Evolutionary conservation across 1,284 basidiomycete species (phyloP).

Genomic region (Ustilago sp.): DNA sequence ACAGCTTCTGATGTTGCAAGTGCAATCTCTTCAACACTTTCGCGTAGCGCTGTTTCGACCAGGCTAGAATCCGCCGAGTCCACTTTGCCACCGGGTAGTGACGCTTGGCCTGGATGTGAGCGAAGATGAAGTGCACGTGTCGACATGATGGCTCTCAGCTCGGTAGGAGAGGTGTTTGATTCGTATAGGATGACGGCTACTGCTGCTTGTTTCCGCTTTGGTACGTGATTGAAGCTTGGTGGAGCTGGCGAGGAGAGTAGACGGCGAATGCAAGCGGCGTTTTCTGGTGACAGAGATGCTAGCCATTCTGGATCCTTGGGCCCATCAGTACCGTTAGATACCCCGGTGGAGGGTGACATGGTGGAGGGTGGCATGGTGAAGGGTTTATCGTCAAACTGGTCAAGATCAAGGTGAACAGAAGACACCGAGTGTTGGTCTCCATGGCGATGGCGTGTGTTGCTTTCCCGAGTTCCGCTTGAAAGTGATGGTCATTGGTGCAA

Average conservation of each 20-base stretch:
- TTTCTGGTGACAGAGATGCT: conserved; percentile 9
- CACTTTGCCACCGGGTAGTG: conserved; percentile 53
- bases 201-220: conserved; percentile 45
- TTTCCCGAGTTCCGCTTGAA: conserved; percentile 20
- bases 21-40: conserved; percentile 50
- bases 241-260: conserved; percentile 20
- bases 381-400: no score
- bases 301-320: conserved; percentile 22
- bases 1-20: conserved; percentile 18
- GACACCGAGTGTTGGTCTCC: not conserved
- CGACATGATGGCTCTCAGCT: conserved; percentile 48
- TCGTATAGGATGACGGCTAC: conserved; percentile 51
- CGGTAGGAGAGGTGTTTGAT: conserved; percentile 4
- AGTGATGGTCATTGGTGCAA: conserved; percentile 14
- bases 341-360: not conserved
- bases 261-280: conserved; percentile 27
- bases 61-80: conserved; percentile 32
- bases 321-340: not conserved
- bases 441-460: conserved; percentile 6
- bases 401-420: not conserved
- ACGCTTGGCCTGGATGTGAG: conserved; percentile 55
- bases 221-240: conserved; percentile 29
- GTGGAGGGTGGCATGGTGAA: not conserved
- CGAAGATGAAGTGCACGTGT: conserved; percentile 53
- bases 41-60: conserved; percentile 46